Base-by-base conservation (phyloP, 345 rosid species). In the Lepidium aucheri region DNA sequence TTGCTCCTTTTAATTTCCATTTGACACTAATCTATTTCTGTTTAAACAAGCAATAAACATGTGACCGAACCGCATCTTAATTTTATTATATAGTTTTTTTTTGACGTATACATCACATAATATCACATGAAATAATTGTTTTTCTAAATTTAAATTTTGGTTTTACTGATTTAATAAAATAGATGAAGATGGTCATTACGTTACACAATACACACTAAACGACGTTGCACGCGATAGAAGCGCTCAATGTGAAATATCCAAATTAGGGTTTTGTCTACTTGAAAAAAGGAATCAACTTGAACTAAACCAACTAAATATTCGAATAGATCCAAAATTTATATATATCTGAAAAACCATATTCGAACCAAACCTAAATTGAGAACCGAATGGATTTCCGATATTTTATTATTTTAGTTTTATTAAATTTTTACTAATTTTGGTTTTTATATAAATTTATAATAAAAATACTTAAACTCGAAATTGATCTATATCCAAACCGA, bases 61-160 rank as follows among this genome's bases (percentile, higher is more conserved):
- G 69, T 71, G 75, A 53, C 63, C 14, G 42, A 24, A 36, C 45
- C 9, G 57, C 69, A 63, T 70, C 63, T 62, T 17, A 8, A 12
- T 35, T 18, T n/a, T n/a, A n/a, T n/a, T n/a, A n/a, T n/a, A n/a
- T n/a, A n/a, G n/a, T n/a, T n/a, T n/a, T n/a, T 24, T 34, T 50
- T n/a, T 30, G 4, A 36, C 11, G 32, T 3, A 24, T 35, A 56
- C 63, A 45, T 24, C 55, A 67, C 46, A 66, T 54, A 65, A 53
- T n/a, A n/a, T n/a, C 63, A 26, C 63, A 41, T 60, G 41, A 41
- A 9, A 7, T 1, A 17, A 17, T 12, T 55, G 42, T 10, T 11
- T 34, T 18, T 3, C 16, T 7, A 6, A 54, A 35, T 26, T 26
- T 26, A 0, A 26, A 24, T 24, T 26, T 26, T 5, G 30, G 30